Percentiles rank a stretch among this genome's conserved stretches.
phyloP scores from a whole-genome alignment of 1,139 yeast species.

The Geotrichum klebahnii region DNA sequence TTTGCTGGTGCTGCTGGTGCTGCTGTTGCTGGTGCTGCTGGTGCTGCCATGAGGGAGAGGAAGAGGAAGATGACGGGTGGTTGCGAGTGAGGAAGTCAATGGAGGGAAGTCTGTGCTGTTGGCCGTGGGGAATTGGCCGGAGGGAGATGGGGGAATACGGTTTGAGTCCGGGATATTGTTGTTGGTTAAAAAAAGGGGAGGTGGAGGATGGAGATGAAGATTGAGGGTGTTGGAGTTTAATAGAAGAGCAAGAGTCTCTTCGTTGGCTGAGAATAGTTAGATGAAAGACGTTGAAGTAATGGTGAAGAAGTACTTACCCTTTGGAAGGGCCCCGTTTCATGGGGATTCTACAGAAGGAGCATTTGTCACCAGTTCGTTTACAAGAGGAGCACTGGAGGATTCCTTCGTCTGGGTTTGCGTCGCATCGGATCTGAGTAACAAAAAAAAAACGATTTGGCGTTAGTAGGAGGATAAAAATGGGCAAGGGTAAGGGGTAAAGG shows the following conservation, averaged over 20 bases:
- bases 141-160: background rate
- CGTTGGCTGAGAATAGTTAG: constrained; percentile 19
- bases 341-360: constrained; percentile 44
- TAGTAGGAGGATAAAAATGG: constrained; percentile 2
- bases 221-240: constrained; percentile 2
- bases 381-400: constrained; percentile 40
- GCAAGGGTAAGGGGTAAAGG: background rate
- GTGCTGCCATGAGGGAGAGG: too few relatives aligned
- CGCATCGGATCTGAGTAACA: constrained; percentile 45
- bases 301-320: constrained; percentile 14
- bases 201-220: background rate
- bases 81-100: constrained; percentile 13
- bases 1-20: background rate
- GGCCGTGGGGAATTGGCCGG: background rate
- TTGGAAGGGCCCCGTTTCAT: constrained; percentile 45
- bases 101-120: constrained; percentile 12
- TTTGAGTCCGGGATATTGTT: background rate
- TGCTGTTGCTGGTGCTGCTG: constrained; percentile 3
- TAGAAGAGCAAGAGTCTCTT: constrained; percentile 19
- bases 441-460: constrained; percentile 6
- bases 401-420: constrained; percentile 36
- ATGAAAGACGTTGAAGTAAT: background rate
- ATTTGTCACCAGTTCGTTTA: constrained; percentile 39
- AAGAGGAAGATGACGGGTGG: too few relatives aligned
- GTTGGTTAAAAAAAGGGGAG: background rate